Evolutionary conservation across 768 basidiomycete species (phyloP).

Genomic region (Trichaptum fuscoviolaceum): DNA sequence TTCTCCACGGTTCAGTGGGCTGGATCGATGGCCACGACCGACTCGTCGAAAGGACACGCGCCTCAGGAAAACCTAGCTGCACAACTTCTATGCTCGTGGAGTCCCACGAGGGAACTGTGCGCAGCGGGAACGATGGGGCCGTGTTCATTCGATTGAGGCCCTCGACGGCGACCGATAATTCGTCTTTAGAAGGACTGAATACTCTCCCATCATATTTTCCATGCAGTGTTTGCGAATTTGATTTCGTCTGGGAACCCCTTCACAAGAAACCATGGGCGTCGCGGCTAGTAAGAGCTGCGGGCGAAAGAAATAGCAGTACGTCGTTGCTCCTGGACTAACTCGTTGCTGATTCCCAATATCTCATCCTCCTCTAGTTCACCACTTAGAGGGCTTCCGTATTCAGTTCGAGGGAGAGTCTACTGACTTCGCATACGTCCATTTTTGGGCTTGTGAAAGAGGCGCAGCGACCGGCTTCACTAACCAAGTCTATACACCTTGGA

Average conservation of each 20-base stretch:
- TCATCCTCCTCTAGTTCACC: background rate
- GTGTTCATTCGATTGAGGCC: conserved; percentile 4
- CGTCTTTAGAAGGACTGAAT: background rate
- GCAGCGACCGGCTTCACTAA: background rate
- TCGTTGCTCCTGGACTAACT: background rate
- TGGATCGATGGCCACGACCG: background rate
- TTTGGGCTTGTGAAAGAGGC: background rate
- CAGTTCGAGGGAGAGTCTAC: background rate
- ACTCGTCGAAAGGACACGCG: conserved; percentile 3
- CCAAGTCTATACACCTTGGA: background rate
- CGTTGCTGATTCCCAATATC: background rate
- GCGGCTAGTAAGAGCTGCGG: background rate
- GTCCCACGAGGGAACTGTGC: background rate
- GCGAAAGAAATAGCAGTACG: background rate
- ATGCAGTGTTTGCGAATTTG: background rate
- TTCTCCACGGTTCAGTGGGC: background rate
- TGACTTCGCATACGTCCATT: background rate
- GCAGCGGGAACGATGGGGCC: conserved; percentile 5
- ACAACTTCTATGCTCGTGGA: conserved; percentile 5
- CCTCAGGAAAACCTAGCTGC: conserved; percentile 3
- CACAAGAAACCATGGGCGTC: background rate
- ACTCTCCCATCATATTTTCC: background rate
- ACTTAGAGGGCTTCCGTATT: background rate
- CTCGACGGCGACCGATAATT: background rate
- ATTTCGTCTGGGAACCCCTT: background rate